A percentile compares a stretch with the other conserved stretches of the same genome.
phyloP scores from a whole-genome alignment of 2,329 filamentous ascomycete genomes.

The Curvularia eragrostidis region DNA sequence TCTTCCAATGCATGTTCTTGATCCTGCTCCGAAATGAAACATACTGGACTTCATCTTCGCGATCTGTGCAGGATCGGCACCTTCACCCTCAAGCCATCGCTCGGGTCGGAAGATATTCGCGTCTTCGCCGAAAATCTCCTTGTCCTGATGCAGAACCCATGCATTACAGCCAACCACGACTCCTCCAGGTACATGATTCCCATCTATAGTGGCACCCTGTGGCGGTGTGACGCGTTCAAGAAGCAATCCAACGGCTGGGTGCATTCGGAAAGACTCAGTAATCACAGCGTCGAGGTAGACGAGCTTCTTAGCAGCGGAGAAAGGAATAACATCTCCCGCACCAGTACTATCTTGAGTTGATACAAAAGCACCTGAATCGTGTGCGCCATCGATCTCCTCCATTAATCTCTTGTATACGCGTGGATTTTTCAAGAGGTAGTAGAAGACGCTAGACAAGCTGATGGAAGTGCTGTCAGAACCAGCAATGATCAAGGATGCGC shows the following conservation, averaged over 20 bases:
- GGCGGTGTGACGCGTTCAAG: slow-evolving; percentile 51
- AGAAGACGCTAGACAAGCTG: slow-evolving; percentile 5
- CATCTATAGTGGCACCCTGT: slow-evolving; percentile 34
- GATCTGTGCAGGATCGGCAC: background rate
- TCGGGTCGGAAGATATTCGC: slow-evolving; percentile 22
- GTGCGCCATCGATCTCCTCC: slow-evolving; percentile 5
- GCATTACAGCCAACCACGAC: slow-evolving; percentile 23
- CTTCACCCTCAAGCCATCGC: slow-evolving; percentile 17
- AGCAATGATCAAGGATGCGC: slow-evolving; percentile 9
- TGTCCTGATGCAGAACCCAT: slow-evolving; percentile 22
- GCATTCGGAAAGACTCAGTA: slow-evolving; percentile 53
- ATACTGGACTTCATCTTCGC: slow-evolving; percentile 42
- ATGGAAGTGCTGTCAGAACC: slow-evolving; percentile 8
- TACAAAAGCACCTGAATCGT: background rate
- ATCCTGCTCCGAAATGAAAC: slow-evolving; percentile 22
- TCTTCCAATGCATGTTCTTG: slow-evolving; percentile 25
- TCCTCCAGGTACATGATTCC: slow-evolving; percentile 13
- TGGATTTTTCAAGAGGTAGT: slow-evolving; percentile 6
- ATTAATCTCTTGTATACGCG: slow-evolving; percentile 3
- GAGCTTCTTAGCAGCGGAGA: slow-evolving; percentile 7
- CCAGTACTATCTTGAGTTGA: background rate
- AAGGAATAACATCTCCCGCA: too few species aligned
- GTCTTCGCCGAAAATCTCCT: slow-evolving; percentile 16
- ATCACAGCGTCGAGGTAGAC: slow-evolving; percentile 55
- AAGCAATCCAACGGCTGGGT: slow-evolving; percentile 52